Conservation (phyloP, 2,329 filamentous ascomycete genomes). For the Aspergillus spinulosporus region DNA sequence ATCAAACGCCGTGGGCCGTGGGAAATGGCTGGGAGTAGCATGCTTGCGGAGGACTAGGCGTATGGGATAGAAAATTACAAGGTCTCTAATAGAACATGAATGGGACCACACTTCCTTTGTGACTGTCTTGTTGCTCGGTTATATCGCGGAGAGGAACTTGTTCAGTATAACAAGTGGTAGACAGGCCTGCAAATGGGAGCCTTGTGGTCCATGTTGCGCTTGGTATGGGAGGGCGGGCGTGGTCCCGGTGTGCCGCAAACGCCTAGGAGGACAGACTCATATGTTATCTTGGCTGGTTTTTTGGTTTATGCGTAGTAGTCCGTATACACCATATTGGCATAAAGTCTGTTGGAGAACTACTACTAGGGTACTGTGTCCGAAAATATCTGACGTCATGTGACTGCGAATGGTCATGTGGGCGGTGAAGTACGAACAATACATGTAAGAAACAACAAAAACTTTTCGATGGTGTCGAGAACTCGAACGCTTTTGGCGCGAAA, state of each 20-base stretch:
- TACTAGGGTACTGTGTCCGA: background rate
- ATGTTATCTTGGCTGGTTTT: too few species aligned
- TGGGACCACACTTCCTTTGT: background rate
- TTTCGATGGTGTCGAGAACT: conserved; percentile 6
- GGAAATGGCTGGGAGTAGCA: background rate
- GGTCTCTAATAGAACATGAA: background rate
- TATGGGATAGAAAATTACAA: background rate
- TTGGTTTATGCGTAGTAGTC: too few species aligned
- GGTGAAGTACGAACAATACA: conserved; percentile 14
- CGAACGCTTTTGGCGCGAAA: background rate
- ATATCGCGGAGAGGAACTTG: background rate
- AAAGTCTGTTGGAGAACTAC: too few species aligned
- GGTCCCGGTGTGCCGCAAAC: too few species aligned
- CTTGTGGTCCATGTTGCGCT: background rate
- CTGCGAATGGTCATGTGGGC: conserved; percentile 12
- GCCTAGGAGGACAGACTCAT: too few species aligned
- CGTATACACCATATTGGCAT: too few species aligned
- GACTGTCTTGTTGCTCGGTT: background rate
- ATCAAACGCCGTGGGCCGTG: background rate
- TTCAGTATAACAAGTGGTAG: background rate
- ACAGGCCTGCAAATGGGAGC: too few species aligned
- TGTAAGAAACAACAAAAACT: conserved; percentile 12
- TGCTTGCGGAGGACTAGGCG: background rate
- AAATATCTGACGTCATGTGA: conserved; percentile 1
- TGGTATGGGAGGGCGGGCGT: background rate